These are phyloP conservation scores for Penstemon davidsonii DNA, from an alignment of 257 asterid genomes.

Conservation along the genomic window DNA sequence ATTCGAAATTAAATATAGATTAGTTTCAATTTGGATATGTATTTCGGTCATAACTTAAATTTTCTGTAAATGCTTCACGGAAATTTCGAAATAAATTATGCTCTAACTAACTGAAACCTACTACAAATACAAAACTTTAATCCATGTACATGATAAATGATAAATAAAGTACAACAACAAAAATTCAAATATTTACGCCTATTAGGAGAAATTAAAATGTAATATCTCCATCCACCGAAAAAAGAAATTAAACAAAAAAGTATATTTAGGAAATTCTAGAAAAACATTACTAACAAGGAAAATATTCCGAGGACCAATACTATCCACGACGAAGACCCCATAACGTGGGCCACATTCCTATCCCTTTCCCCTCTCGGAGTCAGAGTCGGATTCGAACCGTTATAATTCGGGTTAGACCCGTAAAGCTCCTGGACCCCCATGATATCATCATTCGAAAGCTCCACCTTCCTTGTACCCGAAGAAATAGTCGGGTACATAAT, in stretches of 20 bases:
- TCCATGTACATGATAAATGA: no score
- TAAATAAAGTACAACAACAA: not conserved
- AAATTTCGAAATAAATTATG: no score
- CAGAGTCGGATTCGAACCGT: slow-evolving; percentile 41
- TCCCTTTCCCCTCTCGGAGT: slow-evolving; percentile 46
- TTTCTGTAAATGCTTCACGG: no score
- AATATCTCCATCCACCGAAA: not conserved
- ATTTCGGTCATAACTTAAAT: no score
- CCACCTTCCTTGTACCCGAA: slow-evolving; percentile 65
- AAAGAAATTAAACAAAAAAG: not conserved
- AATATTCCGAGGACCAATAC: slow-evolving; percentile 30
- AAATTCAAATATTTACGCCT: slow-evolving; percentile 25
- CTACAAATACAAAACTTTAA: no score
- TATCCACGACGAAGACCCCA: slow-evolving; percentile 16
- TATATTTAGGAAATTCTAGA: slow-evolving; percentile 16
- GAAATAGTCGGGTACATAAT: slow-evolving; percentile 79
- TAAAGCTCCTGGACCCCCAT: slow-evolving; percentile 64
- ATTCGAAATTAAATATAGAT: no score
- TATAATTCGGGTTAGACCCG: slow-evolving; percentile 74
- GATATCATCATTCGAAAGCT: slow-evolving; percentile 57
- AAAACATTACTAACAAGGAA: slow-evolving; percentile 10
- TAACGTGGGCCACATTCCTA: slow-evolving; percentile 32
- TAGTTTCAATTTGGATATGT: no score
- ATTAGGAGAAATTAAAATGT: not conserved
- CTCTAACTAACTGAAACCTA: no score